Evolutionary conservation across 1,139 yeast genomes (phyloP), one percentile per base, ranked within the genome.

Genomic region (Schwanniomyces etchellsii): DNA sequence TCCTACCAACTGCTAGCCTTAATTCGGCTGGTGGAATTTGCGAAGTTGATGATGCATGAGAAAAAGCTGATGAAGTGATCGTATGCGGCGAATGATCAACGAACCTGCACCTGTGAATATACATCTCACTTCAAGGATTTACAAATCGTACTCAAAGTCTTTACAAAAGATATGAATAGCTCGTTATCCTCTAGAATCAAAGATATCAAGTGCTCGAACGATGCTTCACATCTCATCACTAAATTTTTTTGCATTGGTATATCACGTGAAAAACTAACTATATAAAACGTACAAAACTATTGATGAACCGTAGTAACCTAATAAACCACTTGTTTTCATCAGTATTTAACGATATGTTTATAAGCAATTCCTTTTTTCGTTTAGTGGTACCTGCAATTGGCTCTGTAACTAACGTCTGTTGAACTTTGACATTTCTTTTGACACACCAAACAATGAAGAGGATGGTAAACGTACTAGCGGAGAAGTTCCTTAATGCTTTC

Each of bases 31-130:
- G 79, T 1, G 82, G 70, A 20, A 71, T 52, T 27, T 50, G 52
- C 28, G 64, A 57, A n/a, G 57, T 47, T 6, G 65, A 52, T 1
- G 85, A 71, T n/a, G 57, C 52, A 46, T 81, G 85, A 16, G 94
- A 83, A 52, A 89, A 91, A 3, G 89, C 81, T 34, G 84, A 57
- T 3, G 95, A 74, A 1, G 96, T 85, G 37, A 91, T 80, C 13
- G 89, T 77, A 35, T 83, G 89, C 5, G 97, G 94, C 13, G 81
- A 75, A 45, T 78, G 84, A 55, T 89, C 96, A 56, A 89, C 89
- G 58, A 91, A 91, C 35, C 96, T 72, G 53, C 96, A 85, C 52
- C 97, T 77, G 56, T 91, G 97, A 44, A 91, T 74, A 52, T 82
- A 81, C 83, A 82, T 81, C 35, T 27, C 33, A 31, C n/a, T n/a